These are phyloP conservation scores for Coemansia sp. DNA, from an alignment of 192 early-diverging fungal genomes.

Conservation along the genomic window DNA sequence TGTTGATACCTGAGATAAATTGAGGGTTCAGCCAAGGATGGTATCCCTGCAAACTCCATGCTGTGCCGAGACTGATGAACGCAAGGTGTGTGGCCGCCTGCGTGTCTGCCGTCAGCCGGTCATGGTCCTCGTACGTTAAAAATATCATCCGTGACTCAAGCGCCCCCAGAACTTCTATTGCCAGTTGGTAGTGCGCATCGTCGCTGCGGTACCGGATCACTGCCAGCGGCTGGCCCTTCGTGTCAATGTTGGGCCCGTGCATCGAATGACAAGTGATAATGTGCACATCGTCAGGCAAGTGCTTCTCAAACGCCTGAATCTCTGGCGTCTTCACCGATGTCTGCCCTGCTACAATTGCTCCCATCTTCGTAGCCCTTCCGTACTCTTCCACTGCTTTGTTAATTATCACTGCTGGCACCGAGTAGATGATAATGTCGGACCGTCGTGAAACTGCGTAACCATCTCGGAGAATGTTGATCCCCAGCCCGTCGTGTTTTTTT, in stretches of 20 bases:
- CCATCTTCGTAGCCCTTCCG: conserved; percentile 88
- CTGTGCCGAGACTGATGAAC: conserved; percentile 91
- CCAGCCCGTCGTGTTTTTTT: conserved; percentile 57
- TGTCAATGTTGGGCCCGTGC: conserved; percentile 88
- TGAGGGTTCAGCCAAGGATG: conserved; percentile 90
- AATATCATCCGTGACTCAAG: conserved; percentile 83
- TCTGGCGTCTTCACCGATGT: conserved; percentile 97
- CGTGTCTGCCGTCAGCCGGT: conserved; percentile 95
- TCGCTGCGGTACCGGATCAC: conserved; percentile 77
- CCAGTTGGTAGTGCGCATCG: conserved; percentile 59
- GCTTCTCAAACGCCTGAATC: conserved; percentile 82
- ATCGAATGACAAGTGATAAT: conserved; percentile 94
- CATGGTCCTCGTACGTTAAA: conserved; percentile 82
- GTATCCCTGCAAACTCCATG: conserved; percentile 79
- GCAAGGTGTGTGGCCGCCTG: conserved; percentile 96
- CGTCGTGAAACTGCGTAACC: conserved; percentile 81
- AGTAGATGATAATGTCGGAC: conserved; percentile 91
- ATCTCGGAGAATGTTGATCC: conserved; percentile 63
- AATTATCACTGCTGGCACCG: conserved; percentile 90
- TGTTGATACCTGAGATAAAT: conserved; percentile 93
- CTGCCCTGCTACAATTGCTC: conserved; percentile 88
- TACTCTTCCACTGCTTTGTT: conserved; percentile 75
- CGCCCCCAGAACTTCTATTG: conserved; percentile 64
- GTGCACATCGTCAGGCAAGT: conserved; percentile 87
- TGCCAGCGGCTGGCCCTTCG: conserved; percentile 79